Conservation (phyloP, 2,329 filamentous ascomycete species). For the Fusarium sp. region DNA sequence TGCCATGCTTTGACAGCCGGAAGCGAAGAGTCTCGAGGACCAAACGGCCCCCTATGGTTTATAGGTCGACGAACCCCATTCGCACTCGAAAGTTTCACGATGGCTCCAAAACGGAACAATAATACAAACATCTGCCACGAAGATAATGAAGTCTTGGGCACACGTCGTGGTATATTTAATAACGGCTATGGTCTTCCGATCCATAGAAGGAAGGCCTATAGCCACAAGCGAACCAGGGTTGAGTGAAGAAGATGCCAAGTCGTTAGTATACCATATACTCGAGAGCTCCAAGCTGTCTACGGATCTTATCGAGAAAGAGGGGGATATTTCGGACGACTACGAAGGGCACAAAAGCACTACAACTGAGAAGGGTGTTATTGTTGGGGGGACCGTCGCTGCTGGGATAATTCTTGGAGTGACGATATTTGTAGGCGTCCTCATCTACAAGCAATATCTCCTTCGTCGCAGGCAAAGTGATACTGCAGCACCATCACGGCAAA, state of each 20-base stretch:
- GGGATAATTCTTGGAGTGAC: constrained; percentile 31
- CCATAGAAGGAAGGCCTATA: constrained; percentile 24
- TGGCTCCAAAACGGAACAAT: constrained; percentile 15
- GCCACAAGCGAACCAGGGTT: background rate
- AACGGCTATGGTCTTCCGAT: background rate
- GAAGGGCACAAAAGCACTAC: background rate
- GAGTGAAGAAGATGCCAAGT: constrained; percentile 13
- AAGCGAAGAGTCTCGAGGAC: background rate
- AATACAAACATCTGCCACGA: constrained; percentile 7
- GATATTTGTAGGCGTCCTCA: constrained; percentile 33
- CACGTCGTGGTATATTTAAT: constrained; percentile 17
- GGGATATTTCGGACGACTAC: background rate
- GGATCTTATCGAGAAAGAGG: background rate
- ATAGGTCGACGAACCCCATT: constrained; percentile 7
- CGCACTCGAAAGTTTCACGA: constrained; percentile 1
- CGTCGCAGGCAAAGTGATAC: background rate
- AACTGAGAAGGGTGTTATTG: constrained; percentile 26
- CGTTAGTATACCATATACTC: background rate
- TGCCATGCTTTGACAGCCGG: background rate
- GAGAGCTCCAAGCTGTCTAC: constrained; percentile 1
- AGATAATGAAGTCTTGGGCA: constrained; percentile 8
- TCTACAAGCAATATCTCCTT: constrained; percentile 26
- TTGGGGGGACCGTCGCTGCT: constrained; percentile 35
- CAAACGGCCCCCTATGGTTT: background rate
- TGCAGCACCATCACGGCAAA: background rate